phyloP scores from a whole-genome alignment of 2,329 filamentous ascomycete species.

The Pleomassaria siparia region DNA sequence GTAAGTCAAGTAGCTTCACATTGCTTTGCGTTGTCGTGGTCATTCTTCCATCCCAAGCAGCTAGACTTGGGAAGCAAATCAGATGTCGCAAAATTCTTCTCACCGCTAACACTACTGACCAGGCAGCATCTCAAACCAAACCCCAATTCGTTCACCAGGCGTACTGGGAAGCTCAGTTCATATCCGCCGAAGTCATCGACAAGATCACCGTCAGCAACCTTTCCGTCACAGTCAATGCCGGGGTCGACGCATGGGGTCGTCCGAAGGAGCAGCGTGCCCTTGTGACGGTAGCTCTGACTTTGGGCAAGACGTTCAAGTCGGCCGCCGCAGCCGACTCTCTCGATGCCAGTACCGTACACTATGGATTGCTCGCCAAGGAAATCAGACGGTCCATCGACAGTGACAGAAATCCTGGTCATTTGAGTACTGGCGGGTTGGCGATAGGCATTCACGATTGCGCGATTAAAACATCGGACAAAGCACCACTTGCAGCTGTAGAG shows the following conservation, averaged over 20 bases:
- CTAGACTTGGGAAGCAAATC: background rate
- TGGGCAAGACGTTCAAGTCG: constrained; percentile 58
- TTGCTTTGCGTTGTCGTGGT: no score
- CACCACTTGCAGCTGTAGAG: constrained; percentile 45
- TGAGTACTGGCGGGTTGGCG: background rate
- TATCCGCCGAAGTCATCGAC: constrained; percentile 30
- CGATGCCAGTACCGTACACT: constrained; percentile 72
- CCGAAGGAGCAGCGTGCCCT: constrained; percentile 62
- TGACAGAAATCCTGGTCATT: constrained; percentile 9
- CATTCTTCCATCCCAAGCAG: no score
- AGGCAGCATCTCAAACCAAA: constrained; percentile 9
- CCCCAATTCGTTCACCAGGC: constrained; percentile 17
- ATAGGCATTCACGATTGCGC: constrained; percentile 16
- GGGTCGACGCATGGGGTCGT: constrained; percentile 70
- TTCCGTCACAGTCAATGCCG: constrained; percentile 57
- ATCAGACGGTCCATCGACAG: constrained; percentile 40
- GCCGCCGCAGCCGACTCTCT: constrained; percentile 63
- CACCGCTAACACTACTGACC: background rate
- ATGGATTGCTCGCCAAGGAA: constrained; percentile 69
- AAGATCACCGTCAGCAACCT: constrained; percentile 65
- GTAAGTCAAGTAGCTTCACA: no score
- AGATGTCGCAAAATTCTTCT: background rate
- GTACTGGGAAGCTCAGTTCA: constrained; percentile 24
- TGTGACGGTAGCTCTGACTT: constrained; percentile 61
- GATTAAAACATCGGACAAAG: constrained; percentile 26